These are phyloP conservation scores for Protomyces inundatus DNA, from an alignment of 1,139 yeast species.

Conservation along the genomic window DNA sequence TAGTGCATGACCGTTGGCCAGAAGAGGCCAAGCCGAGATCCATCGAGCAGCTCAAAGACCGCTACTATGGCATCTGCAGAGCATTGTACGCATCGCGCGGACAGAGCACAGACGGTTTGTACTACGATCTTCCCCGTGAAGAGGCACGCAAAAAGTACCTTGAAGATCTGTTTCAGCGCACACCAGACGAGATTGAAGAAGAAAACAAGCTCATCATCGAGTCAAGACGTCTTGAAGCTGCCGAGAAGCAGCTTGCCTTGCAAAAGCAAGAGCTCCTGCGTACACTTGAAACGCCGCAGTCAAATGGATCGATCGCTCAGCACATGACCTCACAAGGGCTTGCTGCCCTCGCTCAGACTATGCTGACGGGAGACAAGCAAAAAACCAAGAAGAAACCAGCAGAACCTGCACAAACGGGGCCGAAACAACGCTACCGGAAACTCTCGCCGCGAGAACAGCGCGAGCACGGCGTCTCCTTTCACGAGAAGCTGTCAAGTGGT, in stretches of 20 bases:
- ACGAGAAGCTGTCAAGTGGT: slow-evolving; percentile 74
- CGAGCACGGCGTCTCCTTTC: slow-evolving; percentile 78
- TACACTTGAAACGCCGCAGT: slow-evolving; percentile 80
- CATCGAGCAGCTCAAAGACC: slow-evolving; percentile 75
- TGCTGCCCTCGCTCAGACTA: slow-evolving; percentile 73
- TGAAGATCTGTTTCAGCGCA: slow-evolving; percentile 66
- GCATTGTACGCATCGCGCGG: slow-evolving; percentile 42
- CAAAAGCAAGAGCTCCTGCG: slow-evolving; percentile 79
- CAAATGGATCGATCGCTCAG: slow-evolving; percentile 69
- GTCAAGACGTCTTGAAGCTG: slow-evolving; percentile 85
- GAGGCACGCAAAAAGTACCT: slow-evolving; percentile 73
- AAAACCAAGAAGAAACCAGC: slow-evolving; percentile 47
- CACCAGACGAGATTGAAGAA: slow-evolving; percentile 96
- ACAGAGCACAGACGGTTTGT: slow-evolving; percentile 42
- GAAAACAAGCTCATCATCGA: slow-evolving; percentile 92
- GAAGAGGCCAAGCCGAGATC: slow-evolving; percentile 37
- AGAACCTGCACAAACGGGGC: slow-evolving; percentile 31
- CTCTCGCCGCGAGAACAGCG: slow-evolving; percentile 73
- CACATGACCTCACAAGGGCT: slow-evolving; percentile 84
- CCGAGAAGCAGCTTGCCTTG: slow-evolving; percentile 79
- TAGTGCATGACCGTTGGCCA: slow-evolving; percentile 66
- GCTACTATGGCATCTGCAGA: slow-evolving; percentile 62
- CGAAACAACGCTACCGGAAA: slow-evolving; percentile 44
- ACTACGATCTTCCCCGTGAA: slow-evolving; percentile 65
- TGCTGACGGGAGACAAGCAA: slow-evolving; percentile 71